Base-by-base conservation (phyloP, 192 early-diverging fungal genomes). In the Podila epigama region DNA sequence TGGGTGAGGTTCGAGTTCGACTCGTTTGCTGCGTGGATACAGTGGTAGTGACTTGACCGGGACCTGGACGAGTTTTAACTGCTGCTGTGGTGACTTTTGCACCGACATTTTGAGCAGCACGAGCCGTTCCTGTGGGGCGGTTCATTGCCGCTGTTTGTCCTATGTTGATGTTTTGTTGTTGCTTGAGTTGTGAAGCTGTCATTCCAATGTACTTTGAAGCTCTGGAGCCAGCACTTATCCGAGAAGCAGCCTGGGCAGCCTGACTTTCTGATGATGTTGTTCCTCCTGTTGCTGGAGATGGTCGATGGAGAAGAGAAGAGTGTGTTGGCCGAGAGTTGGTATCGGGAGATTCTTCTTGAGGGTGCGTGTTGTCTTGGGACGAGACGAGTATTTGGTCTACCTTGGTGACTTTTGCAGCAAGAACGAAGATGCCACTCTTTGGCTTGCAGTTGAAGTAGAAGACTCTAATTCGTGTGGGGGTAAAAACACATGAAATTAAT, bases 391-490 rank as follows among this genome's bases (percentile, higher is more conserved):
- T n/a, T n/a, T n/a, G n/a, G n/a, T n/a, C n/a, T n/a, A n/a, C n/a
- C 52, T 73, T 72, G n/a, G 69, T 61, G 37, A 83, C 68, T 51
- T 92, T 92, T 29, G 87, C 85, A 4, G 90, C 86, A 12, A 89
- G 81, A 16, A 92, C 81, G 81, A 95, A 95, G 41, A 95, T 79
- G 16, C 93, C 93, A 12, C 88, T 86, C 36, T 85, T 79, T 2
- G 87, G 82, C 20, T 87, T 84, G 68, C 93, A 95, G 33, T 62
- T 72, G 73, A 95, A 95, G 57, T 95, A 95, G 1, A 73, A 57
- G 32, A 85, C 80, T 13, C 93, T 89, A 71, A 40, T 53, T 44
- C 33, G 28, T n/a, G 51, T 15, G 25, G 36, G 51, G 31, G 25
- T 22, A 41, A 13, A 42, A 44, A 58, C 29, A 66, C 28, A 18